Conservation (phyloP, 441 rosid species). For the Breynia disticha region DNA sequence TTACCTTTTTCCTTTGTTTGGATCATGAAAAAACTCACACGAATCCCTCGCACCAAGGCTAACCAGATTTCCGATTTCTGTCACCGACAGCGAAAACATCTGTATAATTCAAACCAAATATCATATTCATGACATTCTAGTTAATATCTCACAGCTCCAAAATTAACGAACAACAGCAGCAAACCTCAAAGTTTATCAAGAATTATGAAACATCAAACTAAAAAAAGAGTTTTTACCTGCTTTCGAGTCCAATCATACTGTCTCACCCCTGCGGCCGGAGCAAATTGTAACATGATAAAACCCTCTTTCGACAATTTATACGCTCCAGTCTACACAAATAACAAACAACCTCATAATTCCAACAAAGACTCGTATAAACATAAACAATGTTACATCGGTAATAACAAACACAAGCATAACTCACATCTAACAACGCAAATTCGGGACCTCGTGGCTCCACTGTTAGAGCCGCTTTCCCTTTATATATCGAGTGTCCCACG, state of each 20-base stretch:
- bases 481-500: slow-evolving; percentile 80
- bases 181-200: neutral
- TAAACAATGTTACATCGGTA: neutral
- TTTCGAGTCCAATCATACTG: slow-evolving; percentile 88
- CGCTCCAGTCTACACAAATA: slow-evolving; percentile 63
- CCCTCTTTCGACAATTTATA: slow-evolving; percentile 66
- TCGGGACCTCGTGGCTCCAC: slow-evolving; percentile 79
- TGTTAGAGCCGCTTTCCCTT: slow-evolving; percentile 92
- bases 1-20: slow-evolving; percentile 77
- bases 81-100: slow-evolving; percentile 82
- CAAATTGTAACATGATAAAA: slow-evolving; percentile 62
- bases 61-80: slow-evolving; percentile 66
- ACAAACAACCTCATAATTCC: neutral
- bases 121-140: neutral
- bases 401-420: slow-evolving; percentile 5
- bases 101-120: slow-evolving; percentile 24
- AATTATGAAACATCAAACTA: neutral
- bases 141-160: too few species aligned
- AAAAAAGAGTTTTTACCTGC: slow-evolving; percentile 36
- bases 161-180: too few species aligned
- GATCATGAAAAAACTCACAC: slow-evolving; percentile 87
- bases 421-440: slow-evolving; percentile 63
- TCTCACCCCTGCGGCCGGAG: slow-evolving; percentile 75
- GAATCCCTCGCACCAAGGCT: slow-evolving; percentile 70
- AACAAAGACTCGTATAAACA: neutral